A percentile compares a stretch with the other conserved stretches of the same genome.
These are phyloP conservation scores for Fusarium tanahbumbuense DNA, from an alignment of 2,329 filamentous ascomycete species.

Conservation along the genomic window DNA sequence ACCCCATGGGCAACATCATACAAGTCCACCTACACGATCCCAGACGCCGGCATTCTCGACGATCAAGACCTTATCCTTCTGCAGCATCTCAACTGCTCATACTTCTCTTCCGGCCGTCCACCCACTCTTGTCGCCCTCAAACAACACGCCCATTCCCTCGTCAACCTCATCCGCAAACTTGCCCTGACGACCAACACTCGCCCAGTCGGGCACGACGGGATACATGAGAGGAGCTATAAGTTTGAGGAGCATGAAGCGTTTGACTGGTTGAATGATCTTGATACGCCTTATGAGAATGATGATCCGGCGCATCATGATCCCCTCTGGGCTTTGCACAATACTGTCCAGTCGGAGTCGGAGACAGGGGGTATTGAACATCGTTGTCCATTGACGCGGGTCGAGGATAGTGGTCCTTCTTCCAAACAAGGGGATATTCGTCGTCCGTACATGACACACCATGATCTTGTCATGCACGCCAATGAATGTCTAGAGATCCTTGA, in stretches of 20 bases:
- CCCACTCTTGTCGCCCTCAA: slow-evolving; percentile 69
- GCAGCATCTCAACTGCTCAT: slow-evolving; percentile 66
- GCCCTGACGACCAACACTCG: slow-evolving; percentile 52
- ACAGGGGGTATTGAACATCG: slow-evolving; percentile 55
- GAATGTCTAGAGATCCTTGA: slow-evolving; percentile 69
- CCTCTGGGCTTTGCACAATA: slow-evolving; percentile 60
- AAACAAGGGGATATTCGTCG: slow-evolving; percentile 33
- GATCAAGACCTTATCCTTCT: slow-evolving; percentile 43
- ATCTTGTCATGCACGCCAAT: slow-evolving; percentile 68
- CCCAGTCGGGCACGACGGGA: slow-evolving; percentile 33
- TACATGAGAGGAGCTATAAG: slow-evolving; percentile 43
- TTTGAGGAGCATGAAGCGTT: slow-evolving; percentile 62
- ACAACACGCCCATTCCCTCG: slow-evolving; percentile 69
- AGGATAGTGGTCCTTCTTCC: slow-evolving; percentile 34
- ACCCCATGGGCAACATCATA: slow-evolving; percentile 47
- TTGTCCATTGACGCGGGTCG: slow-evolving; percentile 57
- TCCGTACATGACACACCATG: slow-evolving; percentile 61
- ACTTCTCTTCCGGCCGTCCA: slow-evolving; percentile 64
- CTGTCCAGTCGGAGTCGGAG: slow-evolving; percentile 58
- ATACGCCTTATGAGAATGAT: slow-evolving; percentile 60
- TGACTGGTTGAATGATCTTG: slow-evolving; percentile 67
- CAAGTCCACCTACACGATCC: slow-evolving; percentile 41
- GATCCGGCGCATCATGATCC: slow-evolving; percentile 61
- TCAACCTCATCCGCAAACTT: slow-evolving; percentile 63
- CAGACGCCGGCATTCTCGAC: slow-evolving; percentile 40